Evolutionary conservation across 352 stramenopile species (phyloP), one percentile per base, ranked within the genome.

Genomic region (Globisporangium apiculatum): DNA sequence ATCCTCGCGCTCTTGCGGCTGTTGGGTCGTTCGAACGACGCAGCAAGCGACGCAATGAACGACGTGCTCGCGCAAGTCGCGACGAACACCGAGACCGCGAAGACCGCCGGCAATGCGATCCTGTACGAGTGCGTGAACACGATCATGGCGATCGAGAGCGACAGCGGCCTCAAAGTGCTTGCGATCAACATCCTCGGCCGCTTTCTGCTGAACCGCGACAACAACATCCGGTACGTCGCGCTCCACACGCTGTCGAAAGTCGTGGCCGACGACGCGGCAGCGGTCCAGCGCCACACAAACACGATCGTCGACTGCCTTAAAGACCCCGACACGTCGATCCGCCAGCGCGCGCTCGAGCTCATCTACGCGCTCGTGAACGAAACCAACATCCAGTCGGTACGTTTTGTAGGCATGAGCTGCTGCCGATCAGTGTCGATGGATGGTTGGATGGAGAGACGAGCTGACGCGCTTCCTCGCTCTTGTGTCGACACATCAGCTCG

Each of bases 141-240:
- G 5, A 99, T 99, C 69, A 99, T 99, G 95, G 83, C 83, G 14
- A 97, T 99, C 51, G 94, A 99, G 70, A 98, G 87, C 68, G 97
- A 99, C 71, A 97, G 93, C 58, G 94, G 95, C 10, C 85, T 99
- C 5, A 86, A 96, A 42, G 91, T 99, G 24, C 76, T 99, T 40
- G 97, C 97, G 35, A 96, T 99, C 58, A 99, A 99, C 76, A 99
- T 99, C 62, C 80, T 99, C 31, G 98, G 98, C 51, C 89, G 97
- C 41, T 99, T 99, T 67, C 65, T 99, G 51, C 82, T 99, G 10
- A 99, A 99, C 73, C 91, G 96, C 12, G 97, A 99, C 83, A 99
- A 99, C 76, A 99, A 99, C 73, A 99, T 99, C 73, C 94, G 97
- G 18, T 99, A 99, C 68, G 97, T 99, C 40, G 98, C 97, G 37